Evolutionary conservation across 768 basidiomycete genomes (phyloP), one percentile per base, ranked within the genome.

Genomic region (Tulasnella sp.): DNA sequence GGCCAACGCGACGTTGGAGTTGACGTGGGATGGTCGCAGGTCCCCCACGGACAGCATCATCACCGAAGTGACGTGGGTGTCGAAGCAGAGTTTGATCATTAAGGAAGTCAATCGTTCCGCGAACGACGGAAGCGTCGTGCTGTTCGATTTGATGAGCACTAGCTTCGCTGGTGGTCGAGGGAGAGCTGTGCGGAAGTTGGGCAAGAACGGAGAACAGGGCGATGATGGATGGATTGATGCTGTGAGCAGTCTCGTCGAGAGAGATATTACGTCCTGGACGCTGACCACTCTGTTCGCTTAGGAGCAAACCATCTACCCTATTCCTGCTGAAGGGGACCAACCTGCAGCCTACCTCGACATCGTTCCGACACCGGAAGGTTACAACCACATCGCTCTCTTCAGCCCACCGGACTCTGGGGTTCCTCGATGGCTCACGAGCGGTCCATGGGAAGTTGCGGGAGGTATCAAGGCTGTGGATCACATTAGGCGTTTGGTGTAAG

Each of bases 201-300:
- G 96, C 4, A 87, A 89, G 81, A 81, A 90, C 42, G 97, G 94
- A 7, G 96, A 96, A 80, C 87, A 97, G 80, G 91, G 90, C 0
- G 97, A 97, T 80, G 89, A 89, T 45, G 97, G 97, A 0, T 99
- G 97, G 97, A 94, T 98, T 78, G 93, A 98, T 71, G 84, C 88
- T 77, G 95, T 94, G 78, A 77, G 91, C 85, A 45, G 19, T n/a
- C n/a, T n/a, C n/a, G n/a, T n/a, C n/a, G n/a, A n/a, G n/a, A n/a
- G n/a, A n/a, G n/a, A n/a, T n/a, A n/a, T n/a, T n/a, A n/a, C n/a
- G n/a, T n/a, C n/a, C n/a, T n/a, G n/a, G n/a, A n/a, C n/a, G n/a
- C n/a, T n/a, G 69, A 15, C 31, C 3, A 14, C 15, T 7, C 36
- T 36, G 34, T 39, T 29, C 29, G 17, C 1, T 39, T 79, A 93